Percentiles rank a stretch among this genome's conserved stretches.
Evolutionary conservation across 2,329 filamentous ascomycete genomes (phyloP).

Genomic region (Ceratocystis albifundus): DNA sequence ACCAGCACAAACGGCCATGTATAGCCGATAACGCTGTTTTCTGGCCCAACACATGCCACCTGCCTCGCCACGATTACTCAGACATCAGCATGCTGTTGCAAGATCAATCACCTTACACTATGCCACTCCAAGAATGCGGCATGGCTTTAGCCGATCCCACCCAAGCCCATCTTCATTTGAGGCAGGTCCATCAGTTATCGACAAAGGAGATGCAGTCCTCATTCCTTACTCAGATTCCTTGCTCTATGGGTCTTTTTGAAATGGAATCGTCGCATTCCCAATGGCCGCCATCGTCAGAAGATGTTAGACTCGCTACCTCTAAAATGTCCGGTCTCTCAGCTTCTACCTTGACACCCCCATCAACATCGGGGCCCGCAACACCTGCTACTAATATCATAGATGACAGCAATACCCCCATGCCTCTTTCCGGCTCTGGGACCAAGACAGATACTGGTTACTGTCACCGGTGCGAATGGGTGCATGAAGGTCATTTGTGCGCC

Average conservation of each 20-base stretch:
- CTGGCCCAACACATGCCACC: constrained; percentile 24
- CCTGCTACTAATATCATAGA: constrained; percentile 8
- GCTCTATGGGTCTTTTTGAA: constrained; percentile 19
- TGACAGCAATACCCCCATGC: neutral
- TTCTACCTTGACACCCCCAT: constrained; percentile 1
- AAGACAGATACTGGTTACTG: neutral
- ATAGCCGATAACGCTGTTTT: constrained; percentile 23
- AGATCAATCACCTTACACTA: constrained; percentile 15
- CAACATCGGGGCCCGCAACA: constrained; percentile 14
- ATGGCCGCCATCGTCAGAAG: constrained; percentile 15
- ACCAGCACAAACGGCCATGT: constrained; percentile 23
- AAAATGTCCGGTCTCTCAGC: neutral
- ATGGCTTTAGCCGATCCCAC: constrained; percentile 23
- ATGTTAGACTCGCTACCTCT: neutral
- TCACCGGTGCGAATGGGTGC: constrained; percentile 17
- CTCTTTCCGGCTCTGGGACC: neutral
- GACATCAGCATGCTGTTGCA: constrained; percentile 20
- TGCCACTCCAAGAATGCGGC: constrained; percentile 22
- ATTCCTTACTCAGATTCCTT: constrained; percentile 19
- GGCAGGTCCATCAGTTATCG: constrained; percentile 21
- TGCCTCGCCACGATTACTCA: constrained; percentile 24
- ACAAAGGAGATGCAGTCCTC: constrained; percentile 20
- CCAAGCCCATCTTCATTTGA: constrained; percentile 21
- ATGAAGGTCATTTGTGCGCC: constrained; percentile 28
- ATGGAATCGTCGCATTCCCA: constrained; percentile 17